Evolutionary conservation across 306 rosid genomes (phyloP).

Genomic region (Cicer arietinum): DNA sequence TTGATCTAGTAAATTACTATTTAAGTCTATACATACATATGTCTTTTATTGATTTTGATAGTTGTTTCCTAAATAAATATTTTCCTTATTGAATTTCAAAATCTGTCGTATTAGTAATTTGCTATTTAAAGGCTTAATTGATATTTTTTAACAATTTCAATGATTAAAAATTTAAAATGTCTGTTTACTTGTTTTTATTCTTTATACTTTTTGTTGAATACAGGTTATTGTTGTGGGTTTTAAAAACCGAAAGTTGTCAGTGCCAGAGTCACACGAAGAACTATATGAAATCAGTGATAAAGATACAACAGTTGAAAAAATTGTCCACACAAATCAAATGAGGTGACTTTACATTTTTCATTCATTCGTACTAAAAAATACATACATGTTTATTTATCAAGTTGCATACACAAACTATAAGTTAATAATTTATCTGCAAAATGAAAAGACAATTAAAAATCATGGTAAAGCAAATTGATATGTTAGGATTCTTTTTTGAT

Average conservation of each 20-base stretch:
- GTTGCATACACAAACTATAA: conserved; percentile 29
- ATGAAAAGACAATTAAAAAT: conserved; percentile 37
- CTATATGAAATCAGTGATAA: conserved; percentile 68
- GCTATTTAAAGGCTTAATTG: no score
- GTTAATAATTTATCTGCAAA: conserved; percentile 40
- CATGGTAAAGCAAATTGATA: conserved; percentile 44
- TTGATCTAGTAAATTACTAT: no score
- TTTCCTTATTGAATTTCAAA: no score
- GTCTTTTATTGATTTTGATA: no score
- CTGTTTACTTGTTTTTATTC: no score
- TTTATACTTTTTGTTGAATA: background rate
- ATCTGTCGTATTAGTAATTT: no score
- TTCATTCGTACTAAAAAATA: conserved; percentile 17
- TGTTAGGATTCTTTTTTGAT: conserved; percentile 50
- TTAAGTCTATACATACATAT: no score
- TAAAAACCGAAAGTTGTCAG: conserved; percentile 60
- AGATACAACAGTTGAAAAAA: conserved; percentile 52
- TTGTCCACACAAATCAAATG: conserved; percentile 73
- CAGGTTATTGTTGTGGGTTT: conserved; percentile 77
- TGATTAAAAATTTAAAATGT: no score
- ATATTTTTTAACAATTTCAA: no score
- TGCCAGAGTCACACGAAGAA: conserved; percentile 56
- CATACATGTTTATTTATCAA: conserved; percentile 27
- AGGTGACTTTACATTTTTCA: conserved; percentile 51
- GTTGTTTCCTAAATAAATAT: no score